Base-by-base conservation (phyloP, 352 stramenopile genomes). In the Globisporangium spinosum region DNA sequence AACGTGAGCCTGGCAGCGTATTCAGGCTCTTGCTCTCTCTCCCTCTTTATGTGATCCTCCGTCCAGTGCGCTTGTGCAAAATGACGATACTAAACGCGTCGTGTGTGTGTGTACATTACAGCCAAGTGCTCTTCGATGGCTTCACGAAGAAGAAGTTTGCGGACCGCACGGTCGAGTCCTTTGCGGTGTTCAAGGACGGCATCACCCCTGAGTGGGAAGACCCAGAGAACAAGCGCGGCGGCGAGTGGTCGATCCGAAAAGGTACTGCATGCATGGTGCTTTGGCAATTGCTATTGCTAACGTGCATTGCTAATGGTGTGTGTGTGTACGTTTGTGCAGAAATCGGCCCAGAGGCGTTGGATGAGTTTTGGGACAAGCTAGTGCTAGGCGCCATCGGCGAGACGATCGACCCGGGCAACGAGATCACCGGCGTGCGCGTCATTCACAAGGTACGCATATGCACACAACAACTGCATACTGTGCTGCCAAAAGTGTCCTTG, bases 141-240 rank as follows among this genome's bases (percentile, higher is more conserved):
- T 91, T 91, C 64, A 88, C 78, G 49, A 82, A 85, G 56, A 98
- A 98, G 79, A 94, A 96, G 73, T 90, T 98, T 53, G 78, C 83
- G n/a, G 84, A 95, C 65, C 93, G 94, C 58, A 90, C 89, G 35
- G 87, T 99, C 63, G 94, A 98, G 75, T 96, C 96, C 64, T 98
- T 98, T 66, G 93, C 87, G 22, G 79, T 97, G 35, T 97, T 97
- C 77, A 96, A 95, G 66, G 87, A 95, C 20, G 91, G 91, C 51
- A 96, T 97, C 69, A 74, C 80, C 29, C 91, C 91, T 25, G 82
- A 97, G 71, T 97, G 91, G 90, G 91, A 97, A 70, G 91, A 97
- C 71, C 82, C 82, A 3, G 82, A 89, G 68, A 97, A 97, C 78
- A 93, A 91, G 64, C 81, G 85, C 22, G 91, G 91, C 35, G 91